phyloP scores from a whole-genome alignment of 2,329 filamentous ascomycete genomes.

The Sporothrix mexicana region DNA sequence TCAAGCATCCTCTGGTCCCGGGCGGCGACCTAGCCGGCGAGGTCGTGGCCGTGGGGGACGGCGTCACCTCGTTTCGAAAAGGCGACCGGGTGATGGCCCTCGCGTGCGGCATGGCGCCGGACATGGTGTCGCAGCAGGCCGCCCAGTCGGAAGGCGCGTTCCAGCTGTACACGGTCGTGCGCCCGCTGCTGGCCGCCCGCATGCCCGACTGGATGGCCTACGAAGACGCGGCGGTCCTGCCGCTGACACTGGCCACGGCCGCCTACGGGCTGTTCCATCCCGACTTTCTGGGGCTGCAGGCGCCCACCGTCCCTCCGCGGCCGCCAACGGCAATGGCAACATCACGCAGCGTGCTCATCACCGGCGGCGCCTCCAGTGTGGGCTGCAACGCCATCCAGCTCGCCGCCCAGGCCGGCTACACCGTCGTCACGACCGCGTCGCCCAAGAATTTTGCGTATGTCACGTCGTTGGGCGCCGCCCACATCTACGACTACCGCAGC shows the following conservation, averaged over 20 bases:
- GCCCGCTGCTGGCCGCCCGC: not conserved
- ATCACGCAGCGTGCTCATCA: constrained; percentile 42
- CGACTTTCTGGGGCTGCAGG: constrained; percentile 38
- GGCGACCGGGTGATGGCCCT: constrained; percentile 41
- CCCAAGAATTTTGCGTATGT: constrained; percentile 45
- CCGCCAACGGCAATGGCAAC: not conserved
- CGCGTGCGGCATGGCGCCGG: not conserved
- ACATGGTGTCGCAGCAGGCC: not conserved
- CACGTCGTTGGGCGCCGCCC: constrained; percentile 47
- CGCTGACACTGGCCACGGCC: constrained; percentile 42
- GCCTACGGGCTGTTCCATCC: constrained; percentile 40
- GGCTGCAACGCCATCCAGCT: constrained; percentile 56
- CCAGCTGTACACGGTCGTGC: constrained; percentile 22
- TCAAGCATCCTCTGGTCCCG: constrained; percentile 50
- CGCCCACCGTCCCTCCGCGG: constrained; percentile 19
- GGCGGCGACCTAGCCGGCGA: constrained; percentile 59
- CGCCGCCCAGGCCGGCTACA: constrained; percentile 50
- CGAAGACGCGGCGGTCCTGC: constrained; percentile 46
- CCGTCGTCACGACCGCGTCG: constrained; percentile 49
- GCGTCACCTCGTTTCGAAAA: constrained; percentile 43
- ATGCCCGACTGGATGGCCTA: constrained; percentile 41
- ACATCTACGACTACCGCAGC: constrained; percentile 48
- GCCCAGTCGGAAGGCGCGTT: constrained; percentile 18
- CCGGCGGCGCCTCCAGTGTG: constrained; percentile 55
- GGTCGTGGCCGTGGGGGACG: constrained; percentile 48